Percentiles rank a stretch among this genome's conserved stretches.
Conservation (phyloP, 805 yeast species). For the Candida ovalis region DNA sequence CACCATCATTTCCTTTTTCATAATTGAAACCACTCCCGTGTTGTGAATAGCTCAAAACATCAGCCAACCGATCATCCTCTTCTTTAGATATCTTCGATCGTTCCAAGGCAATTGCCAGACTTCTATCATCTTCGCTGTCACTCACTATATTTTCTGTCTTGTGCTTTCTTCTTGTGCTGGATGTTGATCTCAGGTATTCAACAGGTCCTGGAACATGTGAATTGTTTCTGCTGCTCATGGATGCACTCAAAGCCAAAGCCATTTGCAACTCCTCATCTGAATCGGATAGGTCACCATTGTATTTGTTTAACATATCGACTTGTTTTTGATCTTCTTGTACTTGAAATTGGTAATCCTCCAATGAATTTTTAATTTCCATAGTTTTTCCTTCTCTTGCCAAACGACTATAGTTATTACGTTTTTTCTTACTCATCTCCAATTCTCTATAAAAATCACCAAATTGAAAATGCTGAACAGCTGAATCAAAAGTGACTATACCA, state of each 20-base stretch:
- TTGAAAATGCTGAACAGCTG: constrained; percentile 42
- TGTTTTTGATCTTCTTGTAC: constrained; percentile 25
- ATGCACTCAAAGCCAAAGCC: constrained; percentile 40
- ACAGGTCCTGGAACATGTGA: neutral
- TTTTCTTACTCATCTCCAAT: constrained; percentile 12
- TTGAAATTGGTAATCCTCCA: constrained; percentile 27
- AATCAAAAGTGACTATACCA: constrained; percentile 41
- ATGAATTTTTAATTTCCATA: constrained; percentile 32
- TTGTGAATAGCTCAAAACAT: no score
- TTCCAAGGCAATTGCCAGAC: constrained; percentile 3
- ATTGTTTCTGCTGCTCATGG: constrained; percentile 18
- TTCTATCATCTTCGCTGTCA: constrained; percentile 11
- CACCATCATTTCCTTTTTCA: no score
- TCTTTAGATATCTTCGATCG: constrained; percentile 1
- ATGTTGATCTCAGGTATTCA: neutral
- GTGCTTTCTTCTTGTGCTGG: neutral
- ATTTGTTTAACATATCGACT: constrained; percentile 35
- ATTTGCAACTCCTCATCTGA: constrained; percentile 38
- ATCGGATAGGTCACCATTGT: constrained; percentile 41
- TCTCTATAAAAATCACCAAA: constrained; percentile 37
- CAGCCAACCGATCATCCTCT: no score
- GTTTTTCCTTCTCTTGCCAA: constrained; percentile 24
- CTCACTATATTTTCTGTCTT: constrained; percentile 3
- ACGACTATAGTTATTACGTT: constrained; percentile 11
- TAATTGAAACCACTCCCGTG: no score